phyloP scores from a whole-genome alignment of 169 alveolate genomes.

The Amoebophrya sp. region DNA sequence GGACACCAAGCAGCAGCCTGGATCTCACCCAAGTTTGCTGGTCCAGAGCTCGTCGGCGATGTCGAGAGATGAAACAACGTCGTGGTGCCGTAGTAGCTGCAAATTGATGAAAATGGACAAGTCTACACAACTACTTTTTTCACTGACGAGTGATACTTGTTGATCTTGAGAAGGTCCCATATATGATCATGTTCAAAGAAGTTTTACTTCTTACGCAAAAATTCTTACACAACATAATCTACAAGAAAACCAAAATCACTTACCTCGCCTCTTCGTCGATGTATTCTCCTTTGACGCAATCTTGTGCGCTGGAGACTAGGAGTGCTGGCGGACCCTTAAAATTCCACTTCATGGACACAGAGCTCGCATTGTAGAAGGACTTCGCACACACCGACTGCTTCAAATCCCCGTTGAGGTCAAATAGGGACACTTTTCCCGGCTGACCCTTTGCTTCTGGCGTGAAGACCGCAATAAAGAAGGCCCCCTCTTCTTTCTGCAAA shows the following conservation, averaged over 20 bases:
- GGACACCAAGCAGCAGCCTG: not conserved
- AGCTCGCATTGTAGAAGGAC: not conserved
- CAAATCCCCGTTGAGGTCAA: not conserved
- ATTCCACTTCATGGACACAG: not conserved
- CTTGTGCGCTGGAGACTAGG: not conserved
- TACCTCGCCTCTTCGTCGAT: not conserved
- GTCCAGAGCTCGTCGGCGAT: not conserved
- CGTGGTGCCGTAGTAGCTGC: not conserved
- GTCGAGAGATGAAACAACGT: not conserved
- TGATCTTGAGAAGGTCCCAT: too few species aligned
- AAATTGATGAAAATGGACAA: not conserved
- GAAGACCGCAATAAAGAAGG: not conserved
- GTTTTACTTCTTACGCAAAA: too few species aligned
- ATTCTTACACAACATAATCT: too few species aligned
- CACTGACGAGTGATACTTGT: not conserved
- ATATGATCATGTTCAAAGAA: too few species aligned
- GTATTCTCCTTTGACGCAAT: not conserved
- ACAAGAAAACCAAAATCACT: too few species aligned
- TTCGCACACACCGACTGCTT: not conserved
- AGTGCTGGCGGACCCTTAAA: not conserved
- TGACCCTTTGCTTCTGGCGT: not conserved
- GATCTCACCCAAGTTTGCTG: not conserved
- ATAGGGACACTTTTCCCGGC: not conserved
- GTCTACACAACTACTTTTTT: not conserved
- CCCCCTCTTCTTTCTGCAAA: not conserved